A percentile compares a stretch with the other conserved stretches of the same genome.
Evolutionary conservation across 345 rosid genomes (phyloP).

Genomic region (Salix purpurea): DNA sequence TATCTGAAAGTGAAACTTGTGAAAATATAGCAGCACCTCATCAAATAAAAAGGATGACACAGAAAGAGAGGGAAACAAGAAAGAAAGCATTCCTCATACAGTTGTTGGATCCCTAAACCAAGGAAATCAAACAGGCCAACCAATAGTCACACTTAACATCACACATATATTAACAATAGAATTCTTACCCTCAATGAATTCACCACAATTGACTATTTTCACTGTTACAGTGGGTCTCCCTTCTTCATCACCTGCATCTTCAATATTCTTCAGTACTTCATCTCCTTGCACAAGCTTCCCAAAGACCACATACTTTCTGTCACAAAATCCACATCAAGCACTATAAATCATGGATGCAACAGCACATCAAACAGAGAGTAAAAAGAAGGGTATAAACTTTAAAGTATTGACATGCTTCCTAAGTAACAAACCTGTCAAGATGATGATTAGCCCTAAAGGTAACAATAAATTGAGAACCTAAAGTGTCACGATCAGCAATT

Average conservation of each 20-base stretch:
- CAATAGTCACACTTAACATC: neutral
- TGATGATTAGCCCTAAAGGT: slow-evolving; percentile 76
- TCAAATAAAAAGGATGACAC: neutral
- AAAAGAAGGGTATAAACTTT: neutral
- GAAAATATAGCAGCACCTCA: neutral
- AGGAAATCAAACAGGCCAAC: neutral
- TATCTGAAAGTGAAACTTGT: neutral
- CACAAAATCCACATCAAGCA: slow-evolving; percentile 1
- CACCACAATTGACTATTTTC: slow-evolving; percentile 87
- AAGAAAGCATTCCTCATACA: neutral
- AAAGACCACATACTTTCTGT: slow-evolving; percentile 75
- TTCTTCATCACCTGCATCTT: slow-evolving; percentile 74
- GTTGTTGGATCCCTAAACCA: neutral
- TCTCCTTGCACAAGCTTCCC: slow-evolving; percentile 89
- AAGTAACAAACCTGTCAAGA: slow-evolving; percentile 61
- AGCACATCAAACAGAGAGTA: neutral
- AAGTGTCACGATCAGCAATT: slow-evolving; percentile 64
- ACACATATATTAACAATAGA: neutral
- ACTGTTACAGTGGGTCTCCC: slow-evolving; percentile 82
- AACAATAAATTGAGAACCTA: slow-evolving; percentile 81
- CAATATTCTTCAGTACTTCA: slow-evolving; percentile 75
- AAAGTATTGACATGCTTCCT: neutral
- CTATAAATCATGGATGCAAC: neutral
- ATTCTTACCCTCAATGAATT: slow-evolving; percentile 39
- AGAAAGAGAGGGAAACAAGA: neutral